Evolutionary conservation across 2,329 filamentous ascomycete genomes (phyloP).

Genomic region (Fusarium graminum): DNA sequence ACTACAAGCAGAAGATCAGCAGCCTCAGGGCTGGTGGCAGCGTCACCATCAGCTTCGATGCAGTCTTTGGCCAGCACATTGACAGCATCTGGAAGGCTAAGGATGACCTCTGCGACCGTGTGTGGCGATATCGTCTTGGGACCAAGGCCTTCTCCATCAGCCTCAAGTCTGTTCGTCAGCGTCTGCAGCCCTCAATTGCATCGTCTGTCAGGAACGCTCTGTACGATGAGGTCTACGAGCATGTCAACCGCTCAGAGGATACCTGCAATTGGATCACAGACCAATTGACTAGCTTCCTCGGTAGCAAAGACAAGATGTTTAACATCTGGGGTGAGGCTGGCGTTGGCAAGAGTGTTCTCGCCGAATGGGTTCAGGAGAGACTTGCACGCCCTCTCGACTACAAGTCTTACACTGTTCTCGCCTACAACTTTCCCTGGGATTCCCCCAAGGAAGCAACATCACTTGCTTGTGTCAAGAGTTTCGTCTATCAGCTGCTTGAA

Average conservation of each 20-base stretch:
- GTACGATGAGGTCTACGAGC: conserved; percentile 55
- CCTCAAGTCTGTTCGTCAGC: conserved; percentile 51
- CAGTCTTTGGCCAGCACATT: conserved; percentile 53
- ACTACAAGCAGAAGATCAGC: conserved; percentile 55
- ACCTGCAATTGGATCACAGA: conserved; percentile 57
- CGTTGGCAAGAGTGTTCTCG: conserved; percentile 56
- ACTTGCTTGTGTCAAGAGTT: conserved; percentile 53
- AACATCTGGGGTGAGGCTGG: conserved; percentile 54
- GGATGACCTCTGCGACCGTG: conserved; percentile 51
- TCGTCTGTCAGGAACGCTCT: conserved; percentile 47
- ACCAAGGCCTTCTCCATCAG: conserved; percentile 39
- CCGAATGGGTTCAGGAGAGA: conserved; percentile 56
- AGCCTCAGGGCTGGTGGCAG: conserved; percentile 43
- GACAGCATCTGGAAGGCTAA: conserved; percentile 53
- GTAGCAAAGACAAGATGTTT: conserved; percentile 52
- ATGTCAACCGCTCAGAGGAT: conserved; percentile 55
- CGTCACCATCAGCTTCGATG: conserved; percentile 54
- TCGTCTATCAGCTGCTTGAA: conserved; percentile 56
- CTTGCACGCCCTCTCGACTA: conserved; percentile 56
- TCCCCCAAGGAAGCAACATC: conserved; percentile 50
- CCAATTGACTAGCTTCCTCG: conserved; percentile 53
- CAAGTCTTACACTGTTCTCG: conserved; percentile 53
- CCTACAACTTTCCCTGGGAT: conserved; percentile 55
- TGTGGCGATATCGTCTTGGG: conserved; percentile 55
- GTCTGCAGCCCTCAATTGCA: conserved; percentile 50